Percentiles rank a stretch among this genome's conserved stretches.
phyloP scores from a whole-genome alignment of 768 basidiomycete species.

The Fomitopsis pulvina region DNA sequence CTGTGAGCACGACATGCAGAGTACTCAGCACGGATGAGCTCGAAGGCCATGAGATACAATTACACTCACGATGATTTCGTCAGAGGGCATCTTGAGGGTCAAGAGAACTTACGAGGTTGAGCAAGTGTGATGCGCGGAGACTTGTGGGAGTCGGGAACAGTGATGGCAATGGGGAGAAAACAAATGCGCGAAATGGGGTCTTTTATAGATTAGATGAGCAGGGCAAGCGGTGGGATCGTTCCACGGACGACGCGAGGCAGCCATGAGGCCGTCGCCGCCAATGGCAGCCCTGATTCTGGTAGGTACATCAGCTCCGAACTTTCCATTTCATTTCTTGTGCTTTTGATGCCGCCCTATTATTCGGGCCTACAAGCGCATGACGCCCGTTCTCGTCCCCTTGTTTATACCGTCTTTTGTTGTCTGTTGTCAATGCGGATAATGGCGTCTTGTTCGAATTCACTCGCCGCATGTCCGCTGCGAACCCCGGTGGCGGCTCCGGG shows the following conservation, averaged over 20 bases:
- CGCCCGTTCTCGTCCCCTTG: no score
- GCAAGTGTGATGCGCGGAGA: slow-evolving; percentile 12
- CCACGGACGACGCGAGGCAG: slow-evolving; percentile 42
- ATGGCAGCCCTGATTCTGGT: background rate
- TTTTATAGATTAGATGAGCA: slow-evolving; percentile 48
- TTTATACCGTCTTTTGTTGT: background rate
- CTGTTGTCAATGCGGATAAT: background rate
- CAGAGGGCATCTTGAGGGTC: slow-evolving; percentile 17
- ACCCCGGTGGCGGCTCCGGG: background rate
- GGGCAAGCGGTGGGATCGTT: slow-evolving; percentile 29
- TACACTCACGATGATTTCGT: slow-evolving; percentile 30
- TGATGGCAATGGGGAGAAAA: slow-evolving; percentile 24
- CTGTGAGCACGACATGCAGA: slow-evolving; percentile 26
- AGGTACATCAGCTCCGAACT: background rate
- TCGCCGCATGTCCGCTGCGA: background rate
- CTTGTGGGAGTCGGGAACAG: slow-evolving; percentile 19
- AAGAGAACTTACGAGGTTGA: slow-evolving; percentile 11
- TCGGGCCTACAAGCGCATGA: background rate
- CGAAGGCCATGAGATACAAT: background rate
- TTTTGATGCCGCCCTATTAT: background rate
- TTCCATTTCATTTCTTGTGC: background rate
- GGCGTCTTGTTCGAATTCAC: no score
- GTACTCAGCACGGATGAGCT: background rate
- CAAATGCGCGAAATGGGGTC: slow-evolving; percentile 15
- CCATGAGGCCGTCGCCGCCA: slow-evolving; percentile 19